A percentile compares a stretch with the other conserved stretches of the same genome.
Conservation (phyloP, 164 flowering plant genomes). For the grape (Vitis vinifera) region ASM3070453v1 NC_081822.1:29331501-29332000, state of each 20-base stretch:
- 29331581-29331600: constrained; percentile 78
- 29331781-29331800: neutral
- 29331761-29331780: neutral
- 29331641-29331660: constrained; percentile 72
- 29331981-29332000: neutral
- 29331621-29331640: constrained; percentile 61
- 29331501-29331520: constrained; percentile 30
- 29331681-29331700: constrained; percentile 45
- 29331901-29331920: constrained; percentile 17
- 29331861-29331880: constrained; percentile 10
- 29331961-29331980: constrained; percentile 1
- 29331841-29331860: constrained; percentile 7
- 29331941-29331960: neutral
- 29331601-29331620: constrained; percentile 46
- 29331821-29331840: constrained; percentile 10
- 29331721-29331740: constrained; percentile 6
- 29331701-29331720: constrained; percentile 11
- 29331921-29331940: constrained; percentile 10
- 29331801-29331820: constrained; percentile 2
- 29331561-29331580: constrained; percentile 81
- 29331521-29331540: constrained; percentile 45
- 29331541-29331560: constrained; percentile 37
- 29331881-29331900: neutral
- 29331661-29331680: constrained; percentile 59
- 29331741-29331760: constrained; percentile 3